Base-by-base conservation (phyloP, 352 stramenopile species). In the Globisporangium emineosum region DNA sequence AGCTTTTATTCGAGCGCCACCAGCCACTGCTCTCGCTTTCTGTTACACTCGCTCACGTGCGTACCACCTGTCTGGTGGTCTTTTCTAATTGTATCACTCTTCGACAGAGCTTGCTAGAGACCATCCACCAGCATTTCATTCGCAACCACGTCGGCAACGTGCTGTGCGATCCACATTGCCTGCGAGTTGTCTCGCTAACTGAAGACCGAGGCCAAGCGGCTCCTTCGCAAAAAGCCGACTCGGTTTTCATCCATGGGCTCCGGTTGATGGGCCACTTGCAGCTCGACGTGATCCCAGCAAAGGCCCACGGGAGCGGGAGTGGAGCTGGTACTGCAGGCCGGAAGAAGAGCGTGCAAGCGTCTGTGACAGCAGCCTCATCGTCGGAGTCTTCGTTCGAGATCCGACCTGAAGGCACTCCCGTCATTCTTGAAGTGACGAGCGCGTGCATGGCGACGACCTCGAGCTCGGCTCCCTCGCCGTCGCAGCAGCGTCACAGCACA, bases 61-160 rank as follows among this genome's bases (percentile, higher is more conserved):
- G 17, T 12, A 23, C 50, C 25, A 25, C 10, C 9, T 40, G 5
- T 45, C 50, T 35, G 6, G 23, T 37, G 27, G 19, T 33, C 55
- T 51, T 30, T 27, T 43, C n/a, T n/a, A n/a, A n/a, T n/a, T n/a
- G n/a, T n/a, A n/a, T n/a, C n/a, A 29, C n/a, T 23, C 15, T 57
- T 23, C 10, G 60, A 17, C n/a, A 89, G 76, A 74, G 62, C 57
- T 64, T 83, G 1, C 60, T 86, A 1, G 78, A 86, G 27, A 64
- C 76, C 6, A 75, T 85, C 54, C 80, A 89, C 30, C 80, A 86
- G 33, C 70, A 89, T 58, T 85, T 88, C 30, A 50, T 82, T 23
- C 80, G 78, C 8, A 86, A 81, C 10, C 51, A 78, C 30, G 69
- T 79, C 8, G 75, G 72, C 1, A 75, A 45, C 33, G 62, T 59